phyloP scores from a whole-genome alignment of 2,329 filamentous ascomycete species.

The Ambrosiella cleistominuta region DNA sequence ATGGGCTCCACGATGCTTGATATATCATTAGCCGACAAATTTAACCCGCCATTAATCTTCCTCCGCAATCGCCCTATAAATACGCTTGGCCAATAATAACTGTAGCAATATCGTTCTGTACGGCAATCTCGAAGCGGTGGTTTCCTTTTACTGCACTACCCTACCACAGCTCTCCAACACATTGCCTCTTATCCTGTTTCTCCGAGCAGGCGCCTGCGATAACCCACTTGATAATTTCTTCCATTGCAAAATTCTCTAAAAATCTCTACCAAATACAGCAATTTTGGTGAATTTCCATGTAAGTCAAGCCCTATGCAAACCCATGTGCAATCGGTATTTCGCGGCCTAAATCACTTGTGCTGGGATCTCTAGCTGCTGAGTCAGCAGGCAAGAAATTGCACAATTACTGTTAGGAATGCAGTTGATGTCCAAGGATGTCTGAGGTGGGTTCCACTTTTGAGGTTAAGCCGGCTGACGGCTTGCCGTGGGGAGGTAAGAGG shows the following conservation, averaged over 20 bases:
- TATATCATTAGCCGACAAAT: background rate
- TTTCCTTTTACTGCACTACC: background rate
- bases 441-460: background rate
- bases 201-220: background rate
- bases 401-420: background rate
- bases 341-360: background rate
- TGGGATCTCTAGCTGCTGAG: background rate
- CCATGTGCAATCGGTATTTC: background rate
- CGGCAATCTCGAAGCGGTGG: background rate
- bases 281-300: background rate
- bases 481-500: background rate
- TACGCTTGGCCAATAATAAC: background rate
- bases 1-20: background rate
- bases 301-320: background rate
- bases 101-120: background rate
- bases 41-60: background rate
- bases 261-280: background rate
- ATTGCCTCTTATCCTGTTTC: background rate
- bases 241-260: background rate
- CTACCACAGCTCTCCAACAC: background rate
- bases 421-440: background rate
- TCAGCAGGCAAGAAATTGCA: background rate
- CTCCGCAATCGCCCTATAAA: constrained; percentile 1
- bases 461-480: constrained; percentile 3
- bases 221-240: background rate